Base-by-base conservation (phyloP, 1,284 basidiomycete species). In the Heterobasidion irregulare region DNA sequence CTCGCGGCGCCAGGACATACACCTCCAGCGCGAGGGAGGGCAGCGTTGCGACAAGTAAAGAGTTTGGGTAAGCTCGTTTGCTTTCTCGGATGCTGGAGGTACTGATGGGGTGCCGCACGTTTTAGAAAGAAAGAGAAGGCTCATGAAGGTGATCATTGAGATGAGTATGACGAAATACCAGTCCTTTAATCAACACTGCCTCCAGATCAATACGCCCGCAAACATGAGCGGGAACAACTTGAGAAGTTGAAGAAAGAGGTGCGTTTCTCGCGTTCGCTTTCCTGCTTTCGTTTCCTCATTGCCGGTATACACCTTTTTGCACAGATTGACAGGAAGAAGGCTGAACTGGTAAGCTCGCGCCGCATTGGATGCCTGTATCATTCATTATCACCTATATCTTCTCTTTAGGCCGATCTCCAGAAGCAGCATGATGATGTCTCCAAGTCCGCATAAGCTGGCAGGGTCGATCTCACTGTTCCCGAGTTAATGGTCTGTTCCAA, bases 111-210 rank as follows among this genome's bases (percentile, higher is more conserved):
- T 4, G 50, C 16, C 44, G 48, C 15, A 32, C n/a, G 57, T 44
- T 63, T 50, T 65, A 89, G 86, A 62, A 82, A 82, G 70, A 88
- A 81, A 69, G 87, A 89, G 67, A 83, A 77, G 67, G 87, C 85
- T 15, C 79, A 86, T 57, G 86, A 89, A 73, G 79, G 86, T 83
- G 60, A 54, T 26, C 26, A 26, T 5, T 26, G 26, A 26, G 4
- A 26, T 26, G 26, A 26, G 6, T 26, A 26, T 26, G 26, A 6
- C 3, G 26, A 26, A 26, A 26, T 5, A 6, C 26, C 26, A 5
- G 26, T 26, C 26, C 26, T 5, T 26, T 26, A 5, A 26, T 26
- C 26, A 5, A 26, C 4, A 26, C 26, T 38, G 19, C 10, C 44
- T 53, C 8, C 63, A 87, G 84, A 83, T 58, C 75, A 84, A 67